Percentiles rank a stretch among this genome's conserved stretches.
phyloP scores from a whole-genome alignment of 495 filamentous ascomycete species.

The Rhypophila decipiens region DNA sequence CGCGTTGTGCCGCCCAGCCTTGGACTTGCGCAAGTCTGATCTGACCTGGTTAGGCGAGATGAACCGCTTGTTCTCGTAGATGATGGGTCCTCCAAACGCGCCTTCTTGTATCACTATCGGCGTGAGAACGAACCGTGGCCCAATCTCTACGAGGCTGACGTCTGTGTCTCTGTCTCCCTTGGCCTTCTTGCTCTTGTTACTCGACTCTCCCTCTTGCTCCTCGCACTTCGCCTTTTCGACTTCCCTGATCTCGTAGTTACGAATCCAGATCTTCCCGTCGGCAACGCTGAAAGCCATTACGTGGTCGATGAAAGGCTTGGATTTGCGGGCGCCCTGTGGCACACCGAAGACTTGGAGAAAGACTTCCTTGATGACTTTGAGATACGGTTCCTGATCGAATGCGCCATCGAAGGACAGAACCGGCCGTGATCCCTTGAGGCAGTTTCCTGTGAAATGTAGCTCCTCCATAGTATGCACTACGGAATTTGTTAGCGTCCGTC shows the following conservation, averaged over 20 bases:
- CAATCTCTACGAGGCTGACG: constrained; percentile 84
- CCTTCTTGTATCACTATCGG: constrained; percentile 95
- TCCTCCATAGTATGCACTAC: constrained; percentile 90
- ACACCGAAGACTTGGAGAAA: constrained; percentile 91
- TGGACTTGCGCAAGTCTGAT: constrained; percentile 64
- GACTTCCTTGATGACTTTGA: constrained; percentile 74
- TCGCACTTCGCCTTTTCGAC: constrained; percentile 55
- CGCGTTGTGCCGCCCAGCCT: constrained; percentile 67
- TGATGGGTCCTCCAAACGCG: constrained; percentile 91
- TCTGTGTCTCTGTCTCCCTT: constrained; percentile 54
- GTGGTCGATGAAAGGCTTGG: constrained; percentile 94
- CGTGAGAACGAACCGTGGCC: constrained; percentile 88
- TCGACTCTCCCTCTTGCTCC: constrained; percentile 21
- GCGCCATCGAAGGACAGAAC: constrained; percentile 82
- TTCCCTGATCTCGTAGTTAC: constrained; percentile 89
- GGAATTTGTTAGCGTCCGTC: not conserved
- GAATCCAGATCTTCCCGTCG: constrained; percentile 94
- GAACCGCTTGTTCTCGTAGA: constrained; percentile 98
- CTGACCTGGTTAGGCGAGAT: constrained; percentile 93
- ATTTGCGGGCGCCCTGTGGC: constrained; percentile 75
- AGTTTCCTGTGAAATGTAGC: constrained; percentile 94
- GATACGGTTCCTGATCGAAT: constrained; percentile 71
- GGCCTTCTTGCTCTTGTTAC: constrained; percentile 25
- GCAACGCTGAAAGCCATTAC: constrained; percentile 88
- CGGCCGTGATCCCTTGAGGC: constrained; percentile 91